Evolutionary conservation across 1,139 yeast species (phyloP), one percentile per base, ranked within the genome.

Genomic region (Sugiyamaella paludigena): DNA sequence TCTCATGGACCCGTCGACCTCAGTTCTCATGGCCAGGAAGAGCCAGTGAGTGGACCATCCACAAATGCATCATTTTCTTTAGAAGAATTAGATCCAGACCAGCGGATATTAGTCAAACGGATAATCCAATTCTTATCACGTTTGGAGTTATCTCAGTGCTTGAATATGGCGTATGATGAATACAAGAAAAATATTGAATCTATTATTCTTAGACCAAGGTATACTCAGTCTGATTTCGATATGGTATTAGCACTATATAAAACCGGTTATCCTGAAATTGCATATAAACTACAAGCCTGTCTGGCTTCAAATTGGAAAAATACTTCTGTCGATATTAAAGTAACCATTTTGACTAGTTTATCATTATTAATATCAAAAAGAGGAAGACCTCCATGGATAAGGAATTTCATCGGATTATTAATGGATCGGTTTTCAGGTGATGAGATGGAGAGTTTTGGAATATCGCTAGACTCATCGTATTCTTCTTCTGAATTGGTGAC

Each of bases 111-210:
- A 5, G 24, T 19, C 5, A 19, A 19, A 19, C 24, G 24, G 24
- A 19, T 19, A 19, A 2, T 19, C 11, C 26, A 11, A 12, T 4
- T 35, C 7, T 15, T 42, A 12, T 42, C 45, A 12, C 10, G 27
- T 29, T n/a, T 7, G 15, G n/a, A 34, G 8, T 30, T 35, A 6
- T 24, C 27, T 7, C 40, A 42, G 4, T 42, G 45, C n/a, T 24
- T 35, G 19, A 15, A 27, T 2, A 47, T 40, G 33, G 26, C 39
- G 1, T 37, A 33, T 32, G 33, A 45, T 11, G 33, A 19, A 6
- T 47, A 47, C 39, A 36, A 49, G 19, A 36, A 36, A 5, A 19
- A 35, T 7, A 26, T 45, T 4, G 49, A 40, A 34, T 45, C 49
- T 10, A 15, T 34, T 15, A 26, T 46, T 6, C 13, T 46, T n/a